Conservation (phyloP, 2,329 filamentous ascomycete species). For the Emericellopsis atlantica region DNA sequence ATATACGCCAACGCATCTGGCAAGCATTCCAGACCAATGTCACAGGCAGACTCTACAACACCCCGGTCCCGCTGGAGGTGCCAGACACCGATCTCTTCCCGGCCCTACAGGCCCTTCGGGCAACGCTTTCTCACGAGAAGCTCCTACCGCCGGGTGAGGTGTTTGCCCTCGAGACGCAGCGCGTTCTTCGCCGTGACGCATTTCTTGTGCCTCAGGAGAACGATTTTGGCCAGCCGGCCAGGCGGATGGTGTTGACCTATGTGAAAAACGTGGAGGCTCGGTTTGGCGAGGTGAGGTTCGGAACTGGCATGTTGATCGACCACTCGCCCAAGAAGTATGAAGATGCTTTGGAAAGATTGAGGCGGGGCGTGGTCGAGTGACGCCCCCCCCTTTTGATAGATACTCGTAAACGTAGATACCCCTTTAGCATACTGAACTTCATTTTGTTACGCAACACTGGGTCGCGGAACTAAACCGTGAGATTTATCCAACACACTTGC, state of each 20-base stretch:
- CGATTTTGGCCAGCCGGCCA: conserved; percentile 49
- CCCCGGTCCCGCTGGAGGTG: conserved; percentile 9
- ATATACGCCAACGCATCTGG: conserved; percentile 56
- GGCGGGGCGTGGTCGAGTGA: conserved; percentile 28
- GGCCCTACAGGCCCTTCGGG: conserved; percentile 52
- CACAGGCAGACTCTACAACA: conserved; percentile 29
- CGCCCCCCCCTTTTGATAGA: neutral
- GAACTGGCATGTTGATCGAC: conserved; percentile 61
- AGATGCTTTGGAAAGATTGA: conserved; percentile 49
- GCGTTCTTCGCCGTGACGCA: conserved; percentile 54
- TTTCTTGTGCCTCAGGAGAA: conserved; percentile 35
- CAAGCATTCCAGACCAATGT: conserved; percentile 49
- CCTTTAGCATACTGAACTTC: neutral
- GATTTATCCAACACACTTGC: too few species aligned
- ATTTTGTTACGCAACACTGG: neutral
- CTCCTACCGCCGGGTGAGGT: conserved; percentile 66
- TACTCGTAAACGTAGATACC: neutral
- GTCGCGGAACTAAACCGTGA: too few species aligned
- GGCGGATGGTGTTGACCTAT: conserved; percentile 56
- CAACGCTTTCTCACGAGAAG: conserved; percentile 56
- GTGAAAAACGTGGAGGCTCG: conserved; percentile 57
- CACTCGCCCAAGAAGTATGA: conserved; percentile 68
- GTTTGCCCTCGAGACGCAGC: conserved; percentile 57
- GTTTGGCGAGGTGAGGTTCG: conserved; percentile 61
- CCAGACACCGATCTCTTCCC: conserved; percentile 48